A percentile compares a stretch with the other conserved stretches of the same genome.
phyloP scores from a whole-genome alignment of 139 green algal genomes.

The Coelastrella sp. region DNA sequence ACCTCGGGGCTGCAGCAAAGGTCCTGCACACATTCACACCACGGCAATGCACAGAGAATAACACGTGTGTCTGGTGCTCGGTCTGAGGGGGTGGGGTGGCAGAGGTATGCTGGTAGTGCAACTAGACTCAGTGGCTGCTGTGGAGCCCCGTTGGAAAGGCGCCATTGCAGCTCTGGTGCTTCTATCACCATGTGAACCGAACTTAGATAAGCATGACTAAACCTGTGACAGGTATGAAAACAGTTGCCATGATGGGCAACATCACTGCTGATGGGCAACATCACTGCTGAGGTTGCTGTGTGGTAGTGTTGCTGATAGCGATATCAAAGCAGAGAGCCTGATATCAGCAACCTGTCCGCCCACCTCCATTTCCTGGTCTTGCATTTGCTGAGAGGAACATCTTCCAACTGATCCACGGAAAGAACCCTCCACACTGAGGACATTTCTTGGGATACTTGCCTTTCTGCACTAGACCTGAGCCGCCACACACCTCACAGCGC shows the following conservation, averaged over 20 bases:
- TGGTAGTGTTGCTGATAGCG: neutral
- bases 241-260: too few species aligned
- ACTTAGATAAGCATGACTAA: too few species aligned
- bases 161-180: too few species aligned
- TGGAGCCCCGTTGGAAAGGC: too few species aligned
- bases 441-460: constrained; percentile 72
- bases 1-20: constrained; percentile 67
- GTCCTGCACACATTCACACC: constrained; percentile 20
- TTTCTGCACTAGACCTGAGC: constrained; percentile 76
- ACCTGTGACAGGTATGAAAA: too few species aligned
- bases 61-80: neutral
- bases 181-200: too few species aligned
- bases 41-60: neutral
- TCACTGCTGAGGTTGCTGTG: too few species aligned
- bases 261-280: too few species aligned
- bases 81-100: too few species aligned
- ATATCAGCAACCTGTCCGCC: neutral
- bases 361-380: constrained; percentile 87
- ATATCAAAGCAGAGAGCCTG: neutral
- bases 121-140: too few species aligned
- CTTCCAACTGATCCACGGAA: constrained; percentile 87
- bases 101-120: too few species aligned
- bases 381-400: constrained; percentile 82
- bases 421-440: constrained; percentile 85
- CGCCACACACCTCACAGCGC: constrained; percentile 77